Conservation (phyloP, 163 green algal species). For the Scenedesmus sp. region DNA sequence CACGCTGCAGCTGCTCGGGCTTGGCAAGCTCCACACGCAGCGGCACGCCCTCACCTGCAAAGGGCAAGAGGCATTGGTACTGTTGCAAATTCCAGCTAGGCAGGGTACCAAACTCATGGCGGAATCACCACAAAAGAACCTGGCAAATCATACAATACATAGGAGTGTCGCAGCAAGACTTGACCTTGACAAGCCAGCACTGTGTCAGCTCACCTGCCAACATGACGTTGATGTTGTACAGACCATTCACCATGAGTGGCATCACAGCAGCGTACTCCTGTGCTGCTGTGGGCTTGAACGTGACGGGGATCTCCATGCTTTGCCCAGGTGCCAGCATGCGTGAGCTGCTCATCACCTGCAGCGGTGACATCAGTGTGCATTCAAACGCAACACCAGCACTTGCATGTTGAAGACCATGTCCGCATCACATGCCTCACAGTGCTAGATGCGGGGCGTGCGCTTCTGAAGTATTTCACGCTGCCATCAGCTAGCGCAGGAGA, state of each 20-base stretch:
- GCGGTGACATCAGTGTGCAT: slow-evolving; percentile 25
- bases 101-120: too few relatives aligned
- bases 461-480: background rate
- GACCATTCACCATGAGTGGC: slow-evolving; percentile 81
- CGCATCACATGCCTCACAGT: too few relatives aligned
- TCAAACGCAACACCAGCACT: background rate
- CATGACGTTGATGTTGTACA: slow-evolving; percentile 80
- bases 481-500: background rate
- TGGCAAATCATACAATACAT: too few relatives aligned
- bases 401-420: background rate
- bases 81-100: background rate
- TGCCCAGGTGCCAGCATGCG: slow-evolving; percentile 77
- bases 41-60: slow-evolving; percentile 71
- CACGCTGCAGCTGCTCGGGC: slow-evolving; percentile 56
- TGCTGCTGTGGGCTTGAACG: slow-evolving; percentile 70
- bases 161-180: too few relatives aligned
- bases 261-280: slow-evolving; percentile 61
- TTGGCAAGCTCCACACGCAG: slow-evolving; percentile 79
- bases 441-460: too few relatives aligned
- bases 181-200: too few relatives aligned
- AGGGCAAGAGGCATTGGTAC: too few relatives aligned
- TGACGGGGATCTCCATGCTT: slow-evolving; percentile 65
- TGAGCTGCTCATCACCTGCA: slow-evolving; percentile 46
- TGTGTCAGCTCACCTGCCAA: slow-evolving; percentile 56
- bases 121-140: too few relatives aligned